Base-by-base conservation (phyloP, 129 eudicot species). In the Artemisia argyi region DNA sequence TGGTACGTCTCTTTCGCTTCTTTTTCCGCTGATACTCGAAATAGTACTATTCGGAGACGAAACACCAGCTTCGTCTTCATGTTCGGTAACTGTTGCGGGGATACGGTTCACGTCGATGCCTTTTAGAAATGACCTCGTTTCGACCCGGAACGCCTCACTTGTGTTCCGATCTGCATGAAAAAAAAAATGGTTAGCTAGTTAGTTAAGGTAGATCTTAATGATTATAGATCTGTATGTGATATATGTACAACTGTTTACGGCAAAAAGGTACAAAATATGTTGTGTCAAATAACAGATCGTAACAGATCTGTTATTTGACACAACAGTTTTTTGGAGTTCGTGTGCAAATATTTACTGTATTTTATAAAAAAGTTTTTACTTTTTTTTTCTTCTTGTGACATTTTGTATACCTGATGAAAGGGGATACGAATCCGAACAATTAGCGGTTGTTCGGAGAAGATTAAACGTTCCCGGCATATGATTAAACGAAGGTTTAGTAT, bases 21-120 rank as follows among this genome's bases (percentile, higher is more conserved):
- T 65, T 75, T 94, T 94, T 0, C 98, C 98, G 68, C 98, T 94
- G 39, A 90, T 73, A 68, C 96, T 87, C 19, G 98, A 94, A 44
- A 94, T 73, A 11, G 97, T 90, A 76, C 98, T 94, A 78, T 90
- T 90, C n/a, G 98, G 97, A 11, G 98, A 94, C 1, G 98, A 94
- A 2, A 79, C 98, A 1, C 91, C 97, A 71, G 83, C 86, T 28
- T 84, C 98, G 18, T 87, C 97, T 71, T 94, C 97, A 57, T 57
- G 80, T 22, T 82, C 92, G n/a, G 77, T 87, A 42, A 84, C 68
- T 19, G 76, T 26, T 7, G 89, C 44, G 48, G 96, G 89, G 28
- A 79, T 74, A 66, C 96, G 68, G 85, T 94, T 94, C 65, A 94
- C 98, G 75, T 94, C 98, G 71, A 94, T 94, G 7, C 98, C 98